Base-by-base conservation (phyloP, 208 protist genomes). In the Leishmania turanica region DNA sequence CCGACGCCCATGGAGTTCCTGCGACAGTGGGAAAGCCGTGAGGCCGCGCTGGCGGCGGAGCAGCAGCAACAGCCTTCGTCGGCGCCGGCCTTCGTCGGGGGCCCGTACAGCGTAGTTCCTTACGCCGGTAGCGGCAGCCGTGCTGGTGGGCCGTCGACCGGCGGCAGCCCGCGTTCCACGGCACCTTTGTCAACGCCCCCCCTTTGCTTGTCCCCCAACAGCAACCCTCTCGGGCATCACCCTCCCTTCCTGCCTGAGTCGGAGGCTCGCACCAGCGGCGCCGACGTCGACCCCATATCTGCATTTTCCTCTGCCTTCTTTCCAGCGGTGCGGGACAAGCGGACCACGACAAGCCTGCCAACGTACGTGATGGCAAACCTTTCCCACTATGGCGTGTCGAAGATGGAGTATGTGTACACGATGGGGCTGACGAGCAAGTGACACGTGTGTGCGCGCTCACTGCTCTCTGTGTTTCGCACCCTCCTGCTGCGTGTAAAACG, bases 1-100 rank as follows among this genome's bases (percentile, higher is more conserved):
- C 49, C 83, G 8, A 88, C 92, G 0, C 82, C 89, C 53, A 69
- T 81, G 65, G 92, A 96, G 71, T 80, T 96, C 51, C 87, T 93
- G 42, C 78, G 82, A 47, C 81, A 77, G 37, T 93, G 86, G 84
- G 90, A 93, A 70, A 73, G 68, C 37, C 89, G 87, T 24, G 90
- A 96, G 53, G 70, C 70, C 42, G 71, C 78, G 15, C 65, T 90
- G 7, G 81, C 84, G 8, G 76, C 69, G 24, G 56, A 84, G 31
- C 73, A 75, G 37, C 83, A 84, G 31, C 68, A 75, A n/a, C 83
- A 79, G 77, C 53, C 72, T 51, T 62, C 77, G 31, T 78, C 75
- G 40, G 49, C 3, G 1, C 13, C 78, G 47, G 51, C 42, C 53
- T 31, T 19, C 9, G 31, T 56, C 15, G 31, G 69, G 27, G 83